phyloP scores from a whole-genome alignment of 2,329 filamentous ascomycete species.

The Alternaria triticimaculans region DNA sequence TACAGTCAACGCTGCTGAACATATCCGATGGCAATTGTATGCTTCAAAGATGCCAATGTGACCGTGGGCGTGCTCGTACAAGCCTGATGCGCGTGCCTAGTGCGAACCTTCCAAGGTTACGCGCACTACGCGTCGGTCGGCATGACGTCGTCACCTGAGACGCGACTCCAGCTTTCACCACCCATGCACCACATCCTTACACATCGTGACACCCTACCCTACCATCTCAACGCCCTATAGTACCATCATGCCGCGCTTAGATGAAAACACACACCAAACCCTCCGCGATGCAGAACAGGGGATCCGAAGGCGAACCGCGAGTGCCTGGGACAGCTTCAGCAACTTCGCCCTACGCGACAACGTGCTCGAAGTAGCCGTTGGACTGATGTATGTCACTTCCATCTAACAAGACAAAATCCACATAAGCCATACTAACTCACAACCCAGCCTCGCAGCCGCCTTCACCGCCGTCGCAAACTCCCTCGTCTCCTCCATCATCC shows the following conservation, averaged over 20 bases:
- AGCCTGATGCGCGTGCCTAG: not conserved
- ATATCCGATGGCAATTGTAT: not conserved
- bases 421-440: not conserved
- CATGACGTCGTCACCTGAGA: slow-evolving; percentile 7
- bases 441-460: slow-evolving; percentile 67
- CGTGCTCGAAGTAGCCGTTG: slow-evolving; percentile 77
- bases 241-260: slow-evolving; percentile 36
- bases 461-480: slow-evolving; percentile 76
- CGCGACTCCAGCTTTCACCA: not conserved
- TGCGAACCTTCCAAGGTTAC: not conserved
- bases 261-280: slow-evolving; percentile 46
- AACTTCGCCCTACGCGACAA: slow-evolving; percentile 78
- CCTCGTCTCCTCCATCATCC: slow-evolving; percentile 73
- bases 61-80: not conserved
- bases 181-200: not conserved
- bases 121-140: not conserved
- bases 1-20: not conserved
- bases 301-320: slow-evolving; percentile 53
- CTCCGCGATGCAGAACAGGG: slow-evolving; percentile 58
- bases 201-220: not conserved
- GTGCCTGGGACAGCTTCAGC: slow-evolving; percentile 68
- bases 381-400: slow-evolving; percentile 64
- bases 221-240: not conserved
- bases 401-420: too few species aligned
- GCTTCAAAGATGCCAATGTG: not conserved